Percentiles rank a stretch among this genome's conserved stretches.
phyloP scores from a whole-genome alignment of 73 alveolate species.

The Paramecium octaurelia region DNA sequence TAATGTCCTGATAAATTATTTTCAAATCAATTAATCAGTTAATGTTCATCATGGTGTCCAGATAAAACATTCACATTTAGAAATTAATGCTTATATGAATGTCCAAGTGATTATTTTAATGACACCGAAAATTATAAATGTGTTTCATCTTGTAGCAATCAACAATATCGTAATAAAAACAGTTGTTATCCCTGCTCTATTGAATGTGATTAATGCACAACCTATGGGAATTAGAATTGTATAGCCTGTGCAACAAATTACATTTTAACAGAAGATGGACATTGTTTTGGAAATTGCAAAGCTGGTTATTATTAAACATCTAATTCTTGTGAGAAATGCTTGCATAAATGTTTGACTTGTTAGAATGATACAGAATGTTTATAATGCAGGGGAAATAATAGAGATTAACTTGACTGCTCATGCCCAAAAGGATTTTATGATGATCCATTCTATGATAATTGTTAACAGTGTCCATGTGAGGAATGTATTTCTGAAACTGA shows the following conservation, averaged over 20 bases:
- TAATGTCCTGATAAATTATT: not conserved
- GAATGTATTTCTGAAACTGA: not conserved
- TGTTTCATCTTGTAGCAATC: not conserved
- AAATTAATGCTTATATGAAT: not conserved
- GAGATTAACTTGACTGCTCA: not conserved
- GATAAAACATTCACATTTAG: not conserved
- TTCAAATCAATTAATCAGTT: not conserved
- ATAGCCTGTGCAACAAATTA: not conserved
- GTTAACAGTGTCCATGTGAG: not conserved
- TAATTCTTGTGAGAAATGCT: not conserved
- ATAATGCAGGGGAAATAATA: not conserved
- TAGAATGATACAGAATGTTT: not conserved
- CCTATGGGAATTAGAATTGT: not conserved
- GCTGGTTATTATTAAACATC: not conserved
- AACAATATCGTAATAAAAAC: not conserved
- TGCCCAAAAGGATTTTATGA: not conserved
- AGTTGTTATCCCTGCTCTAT: not conserved
- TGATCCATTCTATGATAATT: not conserved
- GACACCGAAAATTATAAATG: not conserved
- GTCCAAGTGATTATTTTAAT: not conserved
- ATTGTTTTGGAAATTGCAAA: not conserved
- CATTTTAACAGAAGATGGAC: not conserved
- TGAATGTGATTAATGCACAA: not conserved
- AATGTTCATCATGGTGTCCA: not conserved
- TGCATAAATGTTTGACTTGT: not conserved